phyloP scores from a whole-genome alignment of 192 early-diverging fungal species.

The Linnemannia hyalina region DNA sequence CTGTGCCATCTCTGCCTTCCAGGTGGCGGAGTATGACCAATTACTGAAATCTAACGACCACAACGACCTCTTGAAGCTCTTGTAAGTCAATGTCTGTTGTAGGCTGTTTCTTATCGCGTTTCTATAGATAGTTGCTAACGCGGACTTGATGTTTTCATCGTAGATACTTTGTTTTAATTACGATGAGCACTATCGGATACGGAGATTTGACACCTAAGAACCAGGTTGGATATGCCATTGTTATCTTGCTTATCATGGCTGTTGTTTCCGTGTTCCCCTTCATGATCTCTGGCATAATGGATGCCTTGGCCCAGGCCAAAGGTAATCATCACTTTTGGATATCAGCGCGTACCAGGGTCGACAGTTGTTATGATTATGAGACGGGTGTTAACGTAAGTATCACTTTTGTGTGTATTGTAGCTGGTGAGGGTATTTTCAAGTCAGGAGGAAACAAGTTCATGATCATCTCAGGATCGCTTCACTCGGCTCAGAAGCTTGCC shows the following conservation, averaged over 20 bases:
- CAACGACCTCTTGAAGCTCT: conserved; percentile 46
- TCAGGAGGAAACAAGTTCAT: conserved; percentile 60
- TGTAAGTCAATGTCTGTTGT: conserved; percentile 19
- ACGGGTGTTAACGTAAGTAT: background rate
- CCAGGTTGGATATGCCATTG: conserved; percentile 67
- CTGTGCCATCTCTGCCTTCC: conserved; percentile 71
- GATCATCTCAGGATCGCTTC: conserved; percentile 62
- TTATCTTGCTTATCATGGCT: conserved; percentile 70
- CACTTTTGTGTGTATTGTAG: conserved; percentile 1
- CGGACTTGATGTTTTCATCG: too few relatives aligned
- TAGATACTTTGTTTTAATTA: conserved; percentile 75
- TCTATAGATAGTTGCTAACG: too few relatives aligned
- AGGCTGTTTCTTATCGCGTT: background rate
- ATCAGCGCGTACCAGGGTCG: background rate
- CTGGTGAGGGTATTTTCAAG: conserved; percentile 55
- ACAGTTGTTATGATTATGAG: too few relatives aligned
- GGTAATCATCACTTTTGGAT: conserved; percentile 9
- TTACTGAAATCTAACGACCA: conserved; percentile 55
- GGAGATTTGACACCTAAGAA: conserved; percentile 77
- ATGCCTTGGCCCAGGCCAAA: conserved; percentile 53
- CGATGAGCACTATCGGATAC: conserved; percentile 79
- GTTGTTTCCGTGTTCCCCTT: conserved; percentile 71
- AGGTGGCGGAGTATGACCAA: conserved; percentile 66
- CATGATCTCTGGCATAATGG: conserved; percentile 63
- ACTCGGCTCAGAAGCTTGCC: conserved; percentile 56